Percentiles rank a stretch among this genome's conserved stretches.
Conservation (phyloP, 2,329 filamentous ascomycete species). For the Exophiala calicioides region DNA sequence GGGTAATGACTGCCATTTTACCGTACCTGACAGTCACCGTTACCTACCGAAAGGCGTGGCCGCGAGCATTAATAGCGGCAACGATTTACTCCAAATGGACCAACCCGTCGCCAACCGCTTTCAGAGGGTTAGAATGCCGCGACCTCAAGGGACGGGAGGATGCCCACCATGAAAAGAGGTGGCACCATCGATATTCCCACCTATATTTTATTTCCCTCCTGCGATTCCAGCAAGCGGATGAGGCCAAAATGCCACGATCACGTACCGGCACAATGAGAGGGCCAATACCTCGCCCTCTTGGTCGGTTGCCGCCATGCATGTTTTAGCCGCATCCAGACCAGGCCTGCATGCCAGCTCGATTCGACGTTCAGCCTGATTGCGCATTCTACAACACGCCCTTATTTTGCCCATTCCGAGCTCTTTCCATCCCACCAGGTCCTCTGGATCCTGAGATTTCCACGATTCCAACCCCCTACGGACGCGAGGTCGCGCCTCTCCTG, state of each 20-base stretch:
- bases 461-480: slow-evolving; percentile 1
- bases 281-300: no score
- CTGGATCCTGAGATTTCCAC: slow-evolving; percentile 2
- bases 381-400: no score
- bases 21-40: slow-evolving; percentile 1
- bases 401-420: no score
- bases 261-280: slow-evolving; percentile 2
- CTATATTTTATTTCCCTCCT: slow-evolving; percentile 1
- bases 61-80: neutral
- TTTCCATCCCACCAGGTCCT: slow-evolving; percentile 6
- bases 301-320: neutral
- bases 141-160: neutral
- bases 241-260: slow-evolving; percentile 1
- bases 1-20: neutral
- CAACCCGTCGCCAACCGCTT: neutral
- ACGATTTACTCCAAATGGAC: slow-evolving; percentile 1
- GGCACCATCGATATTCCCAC: slow-evolving; percentile 1
- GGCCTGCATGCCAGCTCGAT: neutral
- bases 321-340: neutral
- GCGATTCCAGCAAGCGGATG: neutral
- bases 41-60: no score
- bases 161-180: slow-evolving; percentile 1
- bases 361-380: no score
- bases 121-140: neutral
- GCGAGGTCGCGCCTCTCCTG: neutral